Evolutionary conservation across 768 basidiomycete genomes (phyloP).

Genomic region (Suillus sp.): DNA sequence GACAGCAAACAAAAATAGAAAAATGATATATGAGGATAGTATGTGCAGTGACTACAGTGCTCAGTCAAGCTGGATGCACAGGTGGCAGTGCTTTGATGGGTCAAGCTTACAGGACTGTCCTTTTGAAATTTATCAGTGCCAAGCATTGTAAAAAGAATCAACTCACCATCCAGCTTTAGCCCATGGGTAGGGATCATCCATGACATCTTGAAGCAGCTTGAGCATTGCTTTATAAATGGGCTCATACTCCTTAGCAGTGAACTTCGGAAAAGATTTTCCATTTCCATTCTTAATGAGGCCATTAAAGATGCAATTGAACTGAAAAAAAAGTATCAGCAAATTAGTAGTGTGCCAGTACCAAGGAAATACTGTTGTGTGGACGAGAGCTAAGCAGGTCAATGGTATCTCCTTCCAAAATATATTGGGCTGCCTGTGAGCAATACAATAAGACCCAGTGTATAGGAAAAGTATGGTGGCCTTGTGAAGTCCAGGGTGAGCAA

Average conservation of each 20-base stretch:
- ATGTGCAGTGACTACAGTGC: too few species aligned
- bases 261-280: not conserved
- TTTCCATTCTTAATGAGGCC: not conserved
- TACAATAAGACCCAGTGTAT: not conserved
- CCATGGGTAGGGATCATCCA: not conserved
- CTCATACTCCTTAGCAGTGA: not conserved
- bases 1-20: too few species aligned
- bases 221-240: not conserved
- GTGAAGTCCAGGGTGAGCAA: not conserved
- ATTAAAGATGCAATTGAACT: constrained; percentile 1
- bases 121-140: too few species aligned
- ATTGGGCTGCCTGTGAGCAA: not conserved
- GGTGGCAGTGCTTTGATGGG: too few species aligned
- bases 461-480: not conserved
- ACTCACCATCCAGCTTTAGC: not conserved
- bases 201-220: not conserved
- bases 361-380: not conserved
- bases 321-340: not conserved
- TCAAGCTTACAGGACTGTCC: too few species aligned
- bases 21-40: too few species aligned
- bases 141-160: too few species aligned
- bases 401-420: not conserved
- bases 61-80: too few species aligned
- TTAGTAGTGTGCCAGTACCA: not conserved
- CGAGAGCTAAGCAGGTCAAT: not conserved